Conservation (phyloP, 306 rosid genomes). For the Argentina anserina region DNA sequence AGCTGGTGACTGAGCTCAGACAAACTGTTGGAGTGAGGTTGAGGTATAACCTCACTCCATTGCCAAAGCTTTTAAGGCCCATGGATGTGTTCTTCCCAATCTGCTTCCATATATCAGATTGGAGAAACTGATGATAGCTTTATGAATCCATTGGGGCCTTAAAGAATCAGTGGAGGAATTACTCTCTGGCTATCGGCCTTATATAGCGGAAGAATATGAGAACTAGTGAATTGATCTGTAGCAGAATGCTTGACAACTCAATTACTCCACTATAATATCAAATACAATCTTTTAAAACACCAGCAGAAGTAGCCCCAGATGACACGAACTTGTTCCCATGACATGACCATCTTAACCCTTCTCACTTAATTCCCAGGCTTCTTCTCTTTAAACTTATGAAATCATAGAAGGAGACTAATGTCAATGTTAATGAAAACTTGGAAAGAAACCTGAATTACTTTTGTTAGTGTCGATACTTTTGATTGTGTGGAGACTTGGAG, state of each 20-base stretch:
- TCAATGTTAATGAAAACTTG: constrained; percentile 4
- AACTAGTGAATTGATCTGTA: background rate
- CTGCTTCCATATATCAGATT: constrained; percentile 38
- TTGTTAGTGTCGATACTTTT: constrained; percentile 34
- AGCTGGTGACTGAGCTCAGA: constrained; percentile 45
- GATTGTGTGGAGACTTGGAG: constrained; percentile 43
- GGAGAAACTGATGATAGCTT: constrained; percentile 25
- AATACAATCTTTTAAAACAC: constrained; percentile 21
- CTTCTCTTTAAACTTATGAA: background rate
- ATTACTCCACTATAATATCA: constrained; percentile 39
- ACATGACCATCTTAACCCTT: constrained; percentile 23
- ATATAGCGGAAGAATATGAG: constrained; percentile 47
- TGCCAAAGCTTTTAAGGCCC: constrained; percentile 35
- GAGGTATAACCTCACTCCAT: constrained; percentile 22
- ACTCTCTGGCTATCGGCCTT: constrained; percentile 40
- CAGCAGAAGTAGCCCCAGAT: constrained; percentile 22
- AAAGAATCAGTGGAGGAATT: constrained; percentile 44
- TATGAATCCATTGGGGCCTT: constrained; percentile 28
- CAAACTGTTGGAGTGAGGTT: constrained; percentile 46
- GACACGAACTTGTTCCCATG: constrained; percentile 12
- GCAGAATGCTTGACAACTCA: background rate
- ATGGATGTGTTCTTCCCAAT: constrained; percentile 44
- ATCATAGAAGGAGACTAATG: constrained; percentile 24
- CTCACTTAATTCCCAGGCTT: background rate
- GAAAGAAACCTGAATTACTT: constrained; percentile 37